Percentiles rank a stretch among this genome's conserved stretches.
Evolutionary conservation across 805 yeast species (phyloP).

Genomic region (Schizosaccharomyces octosporus): DNA sequence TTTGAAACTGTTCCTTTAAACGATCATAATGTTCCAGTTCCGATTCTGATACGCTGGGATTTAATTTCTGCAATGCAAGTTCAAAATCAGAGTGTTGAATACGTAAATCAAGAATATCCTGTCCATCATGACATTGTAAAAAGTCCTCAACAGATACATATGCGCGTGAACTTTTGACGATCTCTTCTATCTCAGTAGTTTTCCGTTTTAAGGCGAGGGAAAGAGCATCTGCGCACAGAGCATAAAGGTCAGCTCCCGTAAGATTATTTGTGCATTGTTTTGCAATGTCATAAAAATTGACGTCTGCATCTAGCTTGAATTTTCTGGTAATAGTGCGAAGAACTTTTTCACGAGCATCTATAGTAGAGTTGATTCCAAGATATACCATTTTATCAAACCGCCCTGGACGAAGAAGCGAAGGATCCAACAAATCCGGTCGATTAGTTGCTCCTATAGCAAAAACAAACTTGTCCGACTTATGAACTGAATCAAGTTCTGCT

Average conservation of each 20-base stretch:
- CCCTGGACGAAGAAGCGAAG: slow-evolving; percentile 51
- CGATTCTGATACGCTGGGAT: slow-evolving; percentile 69
- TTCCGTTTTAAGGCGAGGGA: slow-evolving; percentile 84
- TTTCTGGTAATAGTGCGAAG: slow-evolving; percentile 73
- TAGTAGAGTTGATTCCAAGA: slow-evolving; percentile 75
- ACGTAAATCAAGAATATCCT: slow-evolving; percentile 38
- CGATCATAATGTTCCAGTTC: slow-evolving; percentile 61
- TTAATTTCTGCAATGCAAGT: slow-evolving; percentile 46
- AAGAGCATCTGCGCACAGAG: slow-evolving; percentile 86
- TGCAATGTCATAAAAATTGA: slow-evolving; percentile 36
- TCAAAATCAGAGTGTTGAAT: slow-evolving; percentile 52
- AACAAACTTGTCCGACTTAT: slow-evolving; percentile 53
- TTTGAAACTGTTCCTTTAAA: slow-evolving; percentile 31
- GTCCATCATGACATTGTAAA: slow-evolving; percentile 61
- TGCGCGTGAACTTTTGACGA: slow-evolving; percentile 31
- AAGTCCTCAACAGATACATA: slow-evolving; percentile 54
- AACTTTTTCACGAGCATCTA: slow-evolving; percentile 67
- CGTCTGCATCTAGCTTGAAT: slow-evolving; percentile 28
- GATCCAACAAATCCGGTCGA: slow-evolving; percentile 84
- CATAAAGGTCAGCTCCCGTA: slow-evolving; percentile 96
- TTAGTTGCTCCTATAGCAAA: slow-evolving; percentile 98
- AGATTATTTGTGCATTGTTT: slow-evolving; percentile 60
- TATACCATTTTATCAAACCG: slow-evolving; percentile 88
- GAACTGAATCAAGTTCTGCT: slow-evolving; percentile 92
- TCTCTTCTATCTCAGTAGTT: slow-evolving; percentile 49